A percentile compares a stretch with the other conserved stretches of the same genome.
phyloP scores from a whole-genome alignment of 345 rosid species.

The Citrus australasica region DNA sequence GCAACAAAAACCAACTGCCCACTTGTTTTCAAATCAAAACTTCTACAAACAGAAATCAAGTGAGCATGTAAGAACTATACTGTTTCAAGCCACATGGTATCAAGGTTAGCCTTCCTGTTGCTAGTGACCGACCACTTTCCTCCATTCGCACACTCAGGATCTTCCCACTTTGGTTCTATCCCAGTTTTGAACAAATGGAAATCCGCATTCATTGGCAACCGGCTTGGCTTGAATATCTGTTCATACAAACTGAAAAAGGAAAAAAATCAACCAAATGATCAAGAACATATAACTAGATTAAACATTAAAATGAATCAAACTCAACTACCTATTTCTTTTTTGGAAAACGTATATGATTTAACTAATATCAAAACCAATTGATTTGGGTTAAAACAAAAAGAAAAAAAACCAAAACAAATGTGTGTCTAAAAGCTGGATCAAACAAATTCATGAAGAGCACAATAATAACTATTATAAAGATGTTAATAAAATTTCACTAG shows the following conservation, averaged over 20 bases:
- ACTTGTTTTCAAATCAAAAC: neutral
- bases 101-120: conserved; percentile 50
- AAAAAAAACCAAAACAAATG: no score
- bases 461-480: neutral
- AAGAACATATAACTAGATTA: neutral
- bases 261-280: conserved; percentile 1
- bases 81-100: conserved; percentile 84
- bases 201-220: conserved; percentile 54
- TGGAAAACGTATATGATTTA: neutral
- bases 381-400: neutral
- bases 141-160: conserved; percentile 87
- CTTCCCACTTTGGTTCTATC: conserved; percentile 97
- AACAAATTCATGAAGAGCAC: neutral
- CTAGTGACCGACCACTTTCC: conserved; percentile 81
- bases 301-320: neutral
- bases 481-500: neutral
- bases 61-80: conserved; percentile 30
- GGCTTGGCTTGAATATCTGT: conserved; percentile 78
- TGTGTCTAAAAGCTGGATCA: neutral
- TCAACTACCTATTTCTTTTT: neutral
- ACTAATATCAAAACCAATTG: neutral
- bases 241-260: conserved; percentile 59
- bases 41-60: neutral
- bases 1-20: neutral
- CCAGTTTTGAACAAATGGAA: conserved; percentile 89